Evolutionary conservation across 768 basidiomycete species (phyloP), one percentile per base, ranked within the genome.

Genomic region (Tylopilus sp.): DNA sequence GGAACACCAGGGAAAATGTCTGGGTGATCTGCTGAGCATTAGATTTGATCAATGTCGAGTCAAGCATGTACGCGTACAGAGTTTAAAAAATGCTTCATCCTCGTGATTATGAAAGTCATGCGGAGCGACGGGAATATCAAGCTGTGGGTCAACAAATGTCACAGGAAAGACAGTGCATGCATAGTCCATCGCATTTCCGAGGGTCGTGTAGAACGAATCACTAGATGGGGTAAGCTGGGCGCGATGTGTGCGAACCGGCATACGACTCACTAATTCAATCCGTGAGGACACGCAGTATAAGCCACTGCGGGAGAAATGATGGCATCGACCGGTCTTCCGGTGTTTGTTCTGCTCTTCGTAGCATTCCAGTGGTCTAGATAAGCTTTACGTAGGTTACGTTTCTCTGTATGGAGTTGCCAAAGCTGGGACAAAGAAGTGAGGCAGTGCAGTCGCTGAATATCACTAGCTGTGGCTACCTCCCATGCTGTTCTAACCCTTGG

Each of bases 261-360:
- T n/a, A 18, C 17, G 20, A 64, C 72, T 53, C 43, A 74, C 76
- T 57, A 67, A 51, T 74, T 71, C 41, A 69, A 62, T 3, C 75
- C 77, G 48, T 79, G 78, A 8, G 74, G 79, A 38, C 70, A 67
- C 1, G 79, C 73, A 3, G 73, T 59, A 56, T 71, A 75, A 6
- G 75, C 69, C 3, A 71, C 72, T 0, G 64, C 73, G 15, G 80
- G 75, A 9, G 69, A 70, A 47, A 82, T 76, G 60, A 82, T 73
- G 3, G 75, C 78, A 55, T 82, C 80, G 5, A 81, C 71, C 0
- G 79, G 78, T 28, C 79, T 64, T 10, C 75, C 77, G 0, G 78
- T 82, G 6, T 68, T 69, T 15, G 80, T 81, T 28, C 48, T 48
- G 3, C 33, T 50, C n/a, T 43, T 67, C 2, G 80, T 79, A 10